Evolutionary conservation across 1,139 yeast genomes (phyloP), one percentile per base, ranked within the genome.

Genomic region (Hyphopichia wangnamkhiaoensis): DNA sequence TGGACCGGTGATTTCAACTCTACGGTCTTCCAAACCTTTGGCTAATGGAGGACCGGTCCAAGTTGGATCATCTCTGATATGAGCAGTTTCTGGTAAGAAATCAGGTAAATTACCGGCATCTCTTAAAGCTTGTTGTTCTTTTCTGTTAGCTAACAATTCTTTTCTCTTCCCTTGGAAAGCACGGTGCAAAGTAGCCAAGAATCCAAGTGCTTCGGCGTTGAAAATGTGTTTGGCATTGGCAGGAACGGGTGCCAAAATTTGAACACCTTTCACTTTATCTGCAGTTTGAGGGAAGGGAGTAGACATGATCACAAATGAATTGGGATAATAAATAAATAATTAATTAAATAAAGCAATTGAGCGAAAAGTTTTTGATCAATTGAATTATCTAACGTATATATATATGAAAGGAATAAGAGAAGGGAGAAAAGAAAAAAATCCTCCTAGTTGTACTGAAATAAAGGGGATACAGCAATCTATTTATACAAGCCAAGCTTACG

Each of bases 1-100:
- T 24, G 96, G 96, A 34, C 96, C 96, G 24, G 96, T 89, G 62
- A 89, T 82, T 65, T 89, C 96, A 52, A 74, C 88, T 68, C 82
- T 79, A 68, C 91, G 76, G 70, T 85, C 94, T 50, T 76, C 79
- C 47, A 85, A 75, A 32, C 93, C 91, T 20, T 82, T 84, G 31
- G 86, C 90, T 47, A 84, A 79, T 31, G 82, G 70, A 29, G 93
- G 88, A 31, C 93, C 93, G 47, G 81, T 82, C 94, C 94, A 85
- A 37, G 82, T 73, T 29, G 82, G 74, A 59, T 85, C 89, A 32
- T 84, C 80, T 61, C 94, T 76, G 56, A 85, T 82, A 59, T 76
- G 65, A 47, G 69, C 68, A 28, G 94, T 85, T 59, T 83, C 89
- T 18, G 88, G 86, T 43, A 84, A 66, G 63, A 85, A 85, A 55